Conservation (phyloP, 768 basidiomycete species). For the Russula olivacea region DNA sequence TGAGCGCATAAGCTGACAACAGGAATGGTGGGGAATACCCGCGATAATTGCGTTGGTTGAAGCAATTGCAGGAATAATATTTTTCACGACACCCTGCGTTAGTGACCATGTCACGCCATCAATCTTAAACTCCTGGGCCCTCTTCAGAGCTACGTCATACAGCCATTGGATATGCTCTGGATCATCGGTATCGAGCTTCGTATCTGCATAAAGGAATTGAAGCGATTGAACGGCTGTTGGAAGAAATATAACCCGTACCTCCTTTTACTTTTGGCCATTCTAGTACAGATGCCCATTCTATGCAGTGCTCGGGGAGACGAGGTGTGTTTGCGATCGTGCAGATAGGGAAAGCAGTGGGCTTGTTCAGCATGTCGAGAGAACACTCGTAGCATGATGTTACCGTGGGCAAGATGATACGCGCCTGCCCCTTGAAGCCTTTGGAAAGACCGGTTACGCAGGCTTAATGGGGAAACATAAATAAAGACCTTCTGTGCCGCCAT, state of each 20-base stretch:
- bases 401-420: slow-evolving; percentile 92
- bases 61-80: slow-evolving; percentile 98
- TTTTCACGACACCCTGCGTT: slow-evolving; percentile 98
- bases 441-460: not conserved
- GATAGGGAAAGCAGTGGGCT: slow-evolving; percentile 93
- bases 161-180: slow-evolving; percentile 96
- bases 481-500: slow-evolving; percentile 95
- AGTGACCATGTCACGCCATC: slow-evolving; percentile 97
- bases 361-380: slow-evolving; percentile 96
- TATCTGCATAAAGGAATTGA: slow-evolving; percentile 46
- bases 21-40: slow-evolving; percentile 42
- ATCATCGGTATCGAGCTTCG: slow-evolving; percentile 96
- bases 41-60: slow-evolving; percentile 98
- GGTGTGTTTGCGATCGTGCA: slow-evolving; percentile 99
- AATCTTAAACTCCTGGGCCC: slow-evolving; percentile 93
- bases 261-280: slow-evolving; percentile 96
- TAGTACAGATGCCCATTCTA: slow-evolving; percentile 98
- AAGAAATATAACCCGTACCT: slow-evolving; percentile 43
- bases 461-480: not conserved
- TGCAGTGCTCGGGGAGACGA: slow-evolving; percentile 95
- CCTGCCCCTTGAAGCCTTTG: slow-evolving; percentile 96
- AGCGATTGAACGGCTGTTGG: not conserved
- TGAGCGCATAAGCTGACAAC: not conserved
- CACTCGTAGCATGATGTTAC: slow-evolving; percentile 98
- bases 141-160: slow-evolving; percentile 68